These are phyloP conservation scores for Pseudogymnoascus sp. DNA, from an alignment of 2,329 filamentous ascomycete genomes.

Conservation along the genomic window DNA sequence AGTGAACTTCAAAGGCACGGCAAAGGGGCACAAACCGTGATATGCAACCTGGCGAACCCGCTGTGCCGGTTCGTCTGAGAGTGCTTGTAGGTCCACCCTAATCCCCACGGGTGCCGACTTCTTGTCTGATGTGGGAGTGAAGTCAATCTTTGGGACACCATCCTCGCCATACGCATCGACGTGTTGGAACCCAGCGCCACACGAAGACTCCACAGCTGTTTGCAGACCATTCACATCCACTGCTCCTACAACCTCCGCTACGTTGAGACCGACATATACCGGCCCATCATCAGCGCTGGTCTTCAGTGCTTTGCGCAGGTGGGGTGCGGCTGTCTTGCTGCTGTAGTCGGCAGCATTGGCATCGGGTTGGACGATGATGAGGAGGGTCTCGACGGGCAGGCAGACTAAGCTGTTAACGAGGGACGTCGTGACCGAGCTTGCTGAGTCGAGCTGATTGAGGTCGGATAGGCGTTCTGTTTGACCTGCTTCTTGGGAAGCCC, in stretches of 20 bases:
- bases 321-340: conserved; percentile 41
- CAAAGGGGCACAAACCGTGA: conserved; percentile 1
- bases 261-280: conserved; percentile 24
- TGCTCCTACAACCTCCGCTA: conserved; percentile 52
- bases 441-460: background rate
- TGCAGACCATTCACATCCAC: conserved; percentile 37
- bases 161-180: background rate
- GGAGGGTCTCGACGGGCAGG: conserved; percentile 35
- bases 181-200: background rate
- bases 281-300: conserved; percentile 27
- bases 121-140: background rate
- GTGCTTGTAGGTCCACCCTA: background rate
- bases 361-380: conserved; percentile 71
- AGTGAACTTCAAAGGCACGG: conserved; percentile 12
- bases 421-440: background rate
- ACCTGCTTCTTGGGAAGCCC: background rate
- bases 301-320: conserved; percentile 29
- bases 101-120: background rate
- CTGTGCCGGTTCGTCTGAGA: background rate
- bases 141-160: background rate
- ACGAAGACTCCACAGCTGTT: conserved; percentile 34
- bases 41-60: conserved; percentile 2
- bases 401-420: background rate
- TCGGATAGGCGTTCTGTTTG: background rate
- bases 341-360: conserved; percentile 63